Evolutionary conservation across 2,329 filamentous ascomycete genomes (phyloP), one percentile per base, ranked within the genome.

Genomic region (Arthroderma sp.): DNA sequence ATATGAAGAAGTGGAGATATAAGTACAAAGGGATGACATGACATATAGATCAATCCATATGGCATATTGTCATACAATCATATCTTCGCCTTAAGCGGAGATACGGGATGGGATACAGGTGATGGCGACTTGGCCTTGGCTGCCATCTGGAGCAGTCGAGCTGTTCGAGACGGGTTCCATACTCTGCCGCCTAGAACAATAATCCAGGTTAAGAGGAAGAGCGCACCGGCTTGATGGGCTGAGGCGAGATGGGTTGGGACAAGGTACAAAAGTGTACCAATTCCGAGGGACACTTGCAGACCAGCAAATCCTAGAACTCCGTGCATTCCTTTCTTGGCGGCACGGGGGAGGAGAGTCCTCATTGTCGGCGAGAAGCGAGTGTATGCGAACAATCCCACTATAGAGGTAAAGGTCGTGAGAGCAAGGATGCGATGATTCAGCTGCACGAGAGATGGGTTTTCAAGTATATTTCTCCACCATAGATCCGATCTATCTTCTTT

Each of bases 391-490:
- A 98, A 73, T 3, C 78, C 73, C 52, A 94, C 69, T 49, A 96
- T 78, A 50, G 83, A 75, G 43, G 78, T 82, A 63, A 94, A 94
- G 1, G 89, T 94, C 10, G 85, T 87, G 39, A 81, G 85, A 47
- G 91, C 93, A 32, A 96, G 74, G 54, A 94, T 85, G 38, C 93
- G 82, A 70, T 98, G 91, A 66, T 98, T 85, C 38, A 98, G 77
- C 68, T 98, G 93, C 2, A 96, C 93, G 28, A 93, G 77, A 10
- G 84, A 88, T 3, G 91, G 93, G 68, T 98, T 98, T 71, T 96
- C 91, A 31, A 96, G 80, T 73, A 93, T 83, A 67, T 98, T 98
- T 58, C 91, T 81, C 91, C 91, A 98, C 79, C 83, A 87, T 11
- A 96, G 71, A 58, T 98, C 93, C 8, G 80, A 81, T 36, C 75